Conservation (phyloP, 139 green algal species). For the Pleodorina starrii region DNA sequence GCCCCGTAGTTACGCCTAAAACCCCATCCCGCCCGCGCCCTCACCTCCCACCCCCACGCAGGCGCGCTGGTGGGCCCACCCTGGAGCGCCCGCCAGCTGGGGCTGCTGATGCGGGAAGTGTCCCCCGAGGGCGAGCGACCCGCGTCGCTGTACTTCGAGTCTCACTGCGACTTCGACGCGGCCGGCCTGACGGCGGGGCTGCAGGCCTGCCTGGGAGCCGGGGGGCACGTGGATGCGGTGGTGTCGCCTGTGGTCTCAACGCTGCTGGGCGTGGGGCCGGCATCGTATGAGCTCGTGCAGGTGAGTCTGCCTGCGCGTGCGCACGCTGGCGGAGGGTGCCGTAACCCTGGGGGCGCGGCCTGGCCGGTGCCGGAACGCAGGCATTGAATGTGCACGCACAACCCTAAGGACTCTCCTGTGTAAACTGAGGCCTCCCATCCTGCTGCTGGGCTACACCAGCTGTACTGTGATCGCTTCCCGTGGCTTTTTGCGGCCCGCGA, state of each 20-base stretch:
- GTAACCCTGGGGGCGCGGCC: no score
- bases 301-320: neutral
- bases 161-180: constrained; percentile 76
- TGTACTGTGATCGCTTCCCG: no score
- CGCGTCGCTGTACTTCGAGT: constrained; percentile 81
- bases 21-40: no score
- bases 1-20: no score
- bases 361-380: no score
- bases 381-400: no score
- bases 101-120: constrained; percentile 73
- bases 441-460: no score
- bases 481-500: no score
- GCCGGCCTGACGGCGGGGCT: constrained; percentile 36
- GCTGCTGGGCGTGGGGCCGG: constrained; percentile 40
- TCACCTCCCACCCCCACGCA: neutral
- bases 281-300: constrained; percentile 73
- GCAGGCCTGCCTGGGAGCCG: constrained; percentile 11
- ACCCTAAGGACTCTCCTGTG: no score
- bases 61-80: constrained; percentile 87
- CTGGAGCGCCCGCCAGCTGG: constrained; percentile 86
- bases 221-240: constrained; percentile 72
- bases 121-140: constrained; percentile 23
- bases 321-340: neutral
- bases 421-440: no score
- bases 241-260: constrained; percentile 68